Percentiles rank a stretch among this genome's conserved stretches.
phyloP scores from a whole-genome alignment of 2,329 filamentous ascomycete genomes.

The Penicillium sp. region DNA sequence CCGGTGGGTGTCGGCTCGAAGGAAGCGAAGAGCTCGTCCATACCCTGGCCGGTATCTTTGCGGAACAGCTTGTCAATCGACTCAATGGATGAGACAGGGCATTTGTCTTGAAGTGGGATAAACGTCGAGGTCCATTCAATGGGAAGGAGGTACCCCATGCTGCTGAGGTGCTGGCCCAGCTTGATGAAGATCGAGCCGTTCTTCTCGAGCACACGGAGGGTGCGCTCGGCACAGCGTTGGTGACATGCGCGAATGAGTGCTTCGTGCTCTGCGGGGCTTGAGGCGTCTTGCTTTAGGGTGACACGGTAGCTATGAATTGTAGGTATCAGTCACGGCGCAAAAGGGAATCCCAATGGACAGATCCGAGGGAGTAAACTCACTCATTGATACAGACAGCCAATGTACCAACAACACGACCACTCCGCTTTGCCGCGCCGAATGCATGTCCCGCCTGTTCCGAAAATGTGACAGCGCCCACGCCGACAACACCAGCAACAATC shows the following conservation, averaged over 20 bases:
- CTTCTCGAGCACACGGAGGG: conserved; percentile 83
- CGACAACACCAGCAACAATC: conserved; percentile 39
- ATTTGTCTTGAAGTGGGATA: conserved; percentile 92
- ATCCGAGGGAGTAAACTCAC: conserved; percentile 54
- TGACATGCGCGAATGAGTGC: conserved; percentile 79
- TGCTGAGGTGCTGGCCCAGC: conserved; percentile 91
- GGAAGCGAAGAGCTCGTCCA: conserved; percentile 82
- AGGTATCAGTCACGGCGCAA: conserved; percentile 10
- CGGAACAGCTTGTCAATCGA: conserved; percentile 86
- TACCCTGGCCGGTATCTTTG: conserved; percentile 74
- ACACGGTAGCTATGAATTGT: conserved; percentile 71
- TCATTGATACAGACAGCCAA: conserved; percentile 85
- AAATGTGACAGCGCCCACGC: conserved; percentile 51
- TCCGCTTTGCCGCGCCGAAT: conserved; percentile 74
- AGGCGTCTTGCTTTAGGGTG: conserved; percentile 70
- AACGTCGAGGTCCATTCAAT: conserved; percentile 94
- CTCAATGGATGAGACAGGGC: conserved; percentile 85
- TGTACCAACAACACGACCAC: conserved; percentile 73
- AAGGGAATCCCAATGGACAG: background rate
- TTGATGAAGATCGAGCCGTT: conserved; percentile 99
- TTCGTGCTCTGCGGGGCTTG: conserved; percentile 66
- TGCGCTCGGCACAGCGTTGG: conserved; percentile 86
- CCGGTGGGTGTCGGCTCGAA: conserved; percentile 83
- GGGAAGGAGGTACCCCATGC: conserved; percentile 92
- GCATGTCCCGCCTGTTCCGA: conserved; percentile 72